Conservation (phyloP, 768 basidiomycete genomes). For the Infundibulicybe gibba region DNA sequence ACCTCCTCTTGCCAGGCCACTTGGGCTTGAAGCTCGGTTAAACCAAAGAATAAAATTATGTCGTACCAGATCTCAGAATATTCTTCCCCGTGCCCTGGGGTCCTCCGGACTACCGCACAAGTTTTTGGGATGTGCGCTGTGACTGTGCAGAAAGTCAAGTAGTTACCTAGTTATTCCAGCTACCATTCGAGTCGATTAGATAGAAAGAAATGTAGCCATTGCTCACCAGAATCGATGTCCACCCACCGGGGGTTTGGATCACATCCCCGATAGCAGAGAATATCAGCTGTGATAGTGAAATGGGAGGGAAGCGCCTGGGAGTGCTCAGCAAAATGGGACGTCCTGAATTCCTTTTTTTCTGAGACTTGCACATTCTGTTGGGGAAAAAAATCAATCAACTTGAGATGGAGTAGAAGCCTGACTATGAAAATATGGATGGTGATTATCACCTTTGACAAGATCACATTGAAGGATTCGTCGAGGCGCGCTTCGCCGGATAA, state of each 20-base stretch:
- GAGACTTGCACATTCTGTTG: slow-evolving; percentile 34
- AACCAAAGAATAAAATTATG: too few relatives aligned
- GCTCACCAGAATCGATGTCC: slow-evolving; percentile 17
- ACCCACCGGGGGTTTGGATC: slow-evolving; percentile 17
- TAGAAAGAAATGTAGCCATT: background rate
- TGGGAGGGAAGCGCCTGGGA: slow-evolving; percentile 4
- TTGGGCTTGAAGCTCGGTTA: too few relatives aligned
- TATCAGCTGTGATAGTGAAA: slow-evolving; percentile 2
- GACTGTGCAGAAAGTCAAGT: too few relatives aligned
- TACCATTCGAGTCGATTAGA: too few relatives aligned
- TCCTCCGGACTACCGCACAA: too few relatives aligned
- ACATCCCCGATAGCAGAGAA: too few relatives aligned
- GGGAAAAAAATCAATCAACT: background rate
- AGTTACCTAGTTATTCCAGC: slow-evolving; percentile 13
- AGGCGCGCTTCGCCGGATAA: slow-evolving; percentile 7
- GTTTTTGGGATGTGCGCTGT: too few relatives aligned
- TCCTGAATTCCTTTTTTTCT: too few relatives aligned
- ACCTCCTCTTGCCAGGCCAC: too few relatives aligned
- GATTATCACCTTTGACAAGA: slow-evolving; percentile 18
- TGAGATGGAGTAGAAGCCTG: background rate
- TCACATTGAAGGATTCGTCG: slow-evolving; percentile 15
- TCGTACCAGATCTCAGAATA: too few relatives aligned
- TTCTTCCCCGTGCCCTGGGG: too few relatives aligned
- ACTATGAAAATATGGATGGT: background rate
- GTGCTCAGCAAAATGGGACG: slow-evolving; percentile 8